Evolutionary conservation across 108 stramenopile genomes (phyloP), one percentile per base, ranked within the genome.

Genomic region (Hondaea fermentalgiana): DNA sequence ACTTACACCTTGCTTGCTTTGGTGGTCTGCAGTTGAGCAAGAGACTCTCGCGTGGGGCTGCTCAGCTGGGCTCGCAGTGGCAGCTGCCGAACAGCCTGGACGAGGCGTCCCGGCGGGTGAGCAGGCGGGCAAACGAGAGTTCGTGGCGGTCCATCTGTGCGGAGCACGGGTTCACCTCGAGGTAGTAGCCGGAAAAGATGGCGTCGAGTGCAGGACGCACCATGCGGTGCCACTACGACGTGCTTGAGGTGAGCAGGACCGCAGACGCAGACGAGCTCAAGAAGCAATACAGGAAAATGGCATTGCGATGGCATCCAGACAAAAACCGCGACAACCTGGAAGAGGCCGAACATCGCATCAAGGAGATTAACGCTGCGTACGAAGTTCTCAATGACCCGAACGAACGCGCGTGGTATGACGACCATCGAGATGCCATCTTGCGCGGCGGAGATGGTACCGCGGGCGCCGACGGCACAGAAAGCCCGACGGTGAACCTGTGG

Each of bases 361-460:
- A 90, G 47, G 89, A 89, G 89, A 60, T 92, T 28, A 49, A 88
- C 44, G 88, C 89, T 5, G 90, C 92, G 0, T 92, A 90, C 89
- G 60, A 58, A 60, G 89, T 89, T 8, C 89, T 92, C 87, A 90
- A 42, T 42, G 92, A 92, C 88, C 89, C 90, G 28, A 5, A 91
- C 5, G 92, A 92, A 49, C 88, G 90, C 5, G 69, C 88, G 16
- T 91, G 89, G 90, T 92, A 92, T 58, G 92, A 92, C 28, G 90
- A 88, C 16, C 89, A 92, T 28, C 89, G 92, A 4, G 89, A 90
- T 23, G 51, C 59, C 49, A 92, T 92, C 59, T 42, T 92, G 17
- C 51, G 90, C 17, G 90, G 89, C 0, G 87, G 87, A 29, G 88
- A 76, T 58, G 89, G 89, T 29, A 71, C 44, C 23, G 90, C 19